These are phyloP conservation scores for Tetradesmus lagerheimii DNA, from an alignment of 139 green algal genomes.

Conservation along the genomic window DNA sequence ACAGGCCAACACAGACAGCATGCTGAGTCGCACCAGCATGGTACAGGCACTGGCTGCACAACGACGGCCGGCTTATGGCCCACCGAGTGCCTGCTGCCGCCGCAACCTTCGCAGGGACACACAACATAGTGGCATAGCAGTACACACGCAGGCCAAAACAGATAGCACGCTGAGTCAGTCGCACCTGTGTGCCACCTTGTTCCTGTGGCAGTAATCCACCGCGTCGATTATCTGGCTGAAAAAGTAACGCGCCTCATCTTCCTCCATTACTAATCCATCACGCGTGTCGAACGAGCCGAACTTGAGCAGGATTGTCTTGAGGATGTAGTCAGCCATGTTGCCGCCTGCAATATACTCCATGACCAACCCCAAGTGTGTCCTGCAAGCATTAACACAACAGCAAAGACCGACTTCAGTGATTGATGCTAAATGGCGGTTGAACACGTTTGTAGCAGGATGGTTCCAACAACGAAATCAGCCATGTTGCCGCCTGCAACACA, in stretches of 20 bases:
- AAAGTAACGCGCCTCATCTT: conserved; percentile 89
- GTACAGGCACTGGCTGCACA: too few species aligned
- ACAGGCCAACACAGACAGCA: too few species aligned
- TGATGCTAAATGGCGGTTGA: too few species aligned
- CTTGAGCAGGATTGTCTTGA: conserved; percentile 52
- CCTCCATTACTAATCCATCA: conserved; percentile 66
- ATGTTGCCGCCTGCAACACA: conserved; percentile 81
- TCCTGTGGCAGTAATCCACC: conserved; percentile 92
- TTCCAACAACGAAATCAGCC: conserved; percentile 74
- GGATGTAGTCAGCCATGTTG: conserved; percentile 83
- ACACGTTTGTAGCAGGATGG: conserved; percentile 33
- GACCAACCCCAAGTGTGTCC: conserved; percentile 77
- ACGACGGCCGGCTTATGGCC: too few species aligned
- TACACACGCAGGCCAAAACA: too few species aligned
- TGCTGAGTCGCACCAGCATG: too few species aligned
- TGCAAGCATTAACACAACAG: too few species aligned
- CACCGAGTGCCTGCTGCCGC: too few species aligned
- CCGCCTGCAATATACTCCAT: conserved; percentile 87
- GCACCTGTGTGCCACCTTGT: conserved; percentile 85
- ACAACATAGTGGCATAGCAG: too few species aligned
- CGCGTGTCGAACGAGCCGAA: conserved; percentile 61
- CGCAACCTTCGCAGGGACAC: too few species aligned
- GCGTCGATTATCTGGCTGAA: conserved; percentile 80
- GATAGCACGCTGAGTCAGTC: too few species aligned
- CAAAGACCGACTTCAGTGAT: too few species aligned